Evolutionary conservation across 2,329 filamentous ascomycete genomes (phyloP).

Genomic region (Aureobasidium sp.): DNA sequence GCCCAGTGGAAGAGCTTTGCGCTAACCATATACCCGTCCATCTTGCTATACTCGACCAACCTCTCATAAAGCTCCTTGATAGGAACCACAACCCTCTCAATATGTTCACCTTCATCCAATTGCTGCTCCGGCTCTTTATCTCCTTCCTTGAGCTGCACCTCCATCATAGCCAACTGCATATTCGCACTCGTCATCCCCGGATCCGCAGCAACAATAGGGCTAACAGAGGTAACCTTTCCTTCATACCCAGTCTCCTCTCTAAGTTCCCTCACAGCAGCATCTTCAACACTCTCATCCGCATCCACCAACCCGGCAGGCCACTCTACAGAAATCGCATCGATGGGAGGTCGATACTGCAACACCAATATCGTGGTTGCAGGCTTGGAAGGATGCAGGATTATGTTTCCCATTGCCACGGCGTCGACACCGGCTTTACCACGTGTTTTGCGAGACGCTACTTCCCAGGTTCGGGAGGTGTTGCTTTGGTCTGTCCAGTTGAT

Average conservation of each 20-base stretch:
- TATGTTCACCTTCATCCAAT: conserved; percentile 55
- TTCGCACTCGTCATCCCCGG: conserved; percentile 38
- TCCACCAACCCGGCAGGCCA: conserved; percentile 55
- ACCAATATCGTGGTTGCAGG: conserved; percentile 49
- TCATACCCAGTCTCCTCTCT: conserved; percentile 59
- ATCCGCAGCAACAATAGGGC: conserved; percentile 56
- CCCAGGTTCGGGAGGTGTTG: conserved; percentile 43
- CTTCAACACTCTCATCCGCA: conserved; percentile 47
- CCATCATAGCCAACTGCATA: conserved; percentile 48
- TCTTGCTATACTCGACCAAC: conserved; percentile 40
- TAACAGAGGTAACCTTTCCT: conserved; percentile 45
- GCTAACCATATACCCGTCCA: conserved; percentile 48
- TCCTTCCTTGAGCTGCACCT: conserved; percentile 46
- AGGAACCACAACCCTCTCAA: conserved; percentile 52
- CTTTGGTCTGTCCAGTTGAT: conserved; percentile 26
- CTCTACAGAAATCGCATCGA: conserved; percentile 52
- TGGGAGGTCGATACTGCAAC: conserved; percentile 53
- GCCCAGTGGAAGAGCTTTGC: conserved; percentile 57
- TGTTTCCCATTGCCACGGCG: conserved; percentile 51
- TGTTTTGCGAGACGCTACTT: conserved; percentile 45
- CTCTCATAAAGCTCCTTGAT: conserved; percentile 50
- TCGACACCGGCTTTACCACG: conserved; percentile 52
- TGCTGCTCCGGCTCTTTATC: conserved; percentile 50
- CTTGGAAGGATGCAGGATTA: conserved; percentile 42
- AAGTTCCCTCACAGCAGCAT: conserved; percentile 51